A percentile compares a stretch with the other conserved stretches of the same genome.
Conservation (phyloP, 164 flowering plant species). For the Saururus chinensis region DNA sequence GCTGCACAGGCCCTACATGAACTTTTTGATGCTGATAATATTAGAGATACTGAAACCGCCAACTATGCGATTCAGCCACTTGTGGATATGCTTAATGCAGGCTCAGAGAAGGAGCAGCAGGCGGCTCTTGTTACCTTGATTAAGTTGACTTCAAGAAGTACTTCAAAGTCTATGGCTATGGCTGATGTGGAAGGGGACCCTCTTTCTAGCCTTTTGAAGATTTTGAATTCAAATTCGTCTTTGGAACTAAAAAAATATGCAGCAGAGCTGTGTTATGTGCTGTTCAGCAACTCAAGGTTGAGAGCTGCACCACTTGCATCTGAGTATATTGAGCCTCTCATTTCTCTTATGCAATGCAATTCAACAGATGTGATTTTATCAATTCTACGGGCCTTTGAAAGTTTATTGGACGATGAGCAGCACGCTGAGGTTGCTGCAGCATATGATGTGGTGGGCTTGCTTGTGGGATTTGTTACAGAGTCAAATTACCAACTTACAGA, state of each 20-base stretch:
- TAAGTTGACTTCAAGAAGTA: slow-evolving; percentile 48
- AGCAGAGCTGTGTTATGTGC: slow-evolving; percentile 50
- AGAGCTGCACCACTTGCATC: slow-evolving; percentile 47
- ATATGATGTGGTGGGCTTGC: slow-evolving; percentile 49
- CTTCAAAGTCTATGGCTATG: slow-evolving; percentile 35
- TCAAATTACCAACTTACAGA: slow-evolving; percentile 47
- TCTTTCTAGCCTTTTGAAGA: slow-evolving; percentile 44
- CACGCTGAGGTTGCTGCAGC: slow-evolving; percentile 54
- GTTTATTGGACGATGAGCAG: slow-evolving; percentile 63
- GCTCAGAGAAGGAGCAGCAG: slow-evolving; percentile 58
- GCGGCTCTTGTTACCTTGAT: slow-evolving; percentile 55
- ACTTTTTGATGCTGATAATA: slow-evolving; percentile 64
- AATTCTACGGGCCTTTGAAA: slow-evolving; percentile 68
- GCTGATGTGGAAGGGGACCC: slow-evolving; percentile 53
- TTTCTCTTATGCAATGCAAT: slow-evolving; percentile 54
- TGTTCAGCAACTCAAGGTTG: slow-evolving; percentile 44
- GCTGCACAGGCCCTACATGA: slow-evolving; percentile 65
- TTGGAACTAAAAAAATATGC: slow-evolving; percentile 60
- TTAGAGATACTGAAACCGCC: slow-evolving; percentile 60
- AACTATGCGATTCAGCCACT: slow-evolving; percentile 69
- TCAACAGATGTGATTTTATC: slow-evolving; percentile 37
- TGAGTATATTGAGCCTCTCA: slow-evolving; percentile 55
- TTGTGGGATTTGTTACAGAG: slow-evolving; percentile 59
- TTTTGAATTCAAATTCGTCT: slow-evolving; percentile 42
- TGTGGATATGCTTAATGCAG: slow-evolving; percentile 61